These are phyloP conservation scores for Nicotiana tabacum DNA, from an alignment of 257 asterid species.

Conservation along the genomic window DNA sequence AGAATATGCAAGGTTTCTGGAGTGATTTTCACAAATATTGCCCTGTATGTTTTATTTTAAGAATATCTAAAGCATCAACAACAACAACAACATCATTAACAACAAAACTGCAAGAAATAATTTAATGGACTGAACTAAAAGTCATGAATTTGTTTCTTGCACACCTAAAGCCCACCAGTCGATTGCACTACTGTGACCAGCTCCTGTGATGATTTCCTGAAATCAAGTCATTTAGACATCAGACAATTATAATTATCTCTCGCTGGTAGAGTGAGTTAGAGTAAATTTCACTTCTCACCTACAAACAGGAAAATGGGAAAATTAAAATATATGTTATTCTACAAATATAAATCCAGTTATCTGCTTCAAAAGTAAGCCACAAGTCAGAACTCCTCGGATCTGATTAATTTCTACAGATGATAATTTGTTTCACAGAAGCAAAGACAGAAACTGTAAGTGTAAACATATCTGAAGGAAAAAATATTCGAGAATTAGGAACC, in stretches of 20 bases:
- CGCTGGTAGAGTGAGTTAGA: background rate
- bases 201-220: constrained; percentile 95
- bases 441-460: background rate
- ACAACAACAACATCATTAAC: background rate
- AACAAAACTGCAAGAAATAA: background rate
- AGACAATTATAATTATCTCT: background rate
- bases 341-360: too few species aligned
- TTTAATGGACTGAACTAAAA: background rate
- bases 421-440: background rate
- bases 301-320: background rate
- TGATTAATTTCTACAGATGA: too few species aligned
- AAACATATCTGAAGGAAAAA: background rate
- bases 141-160: background rate
- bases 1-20: background rate
- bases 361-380: background rate
- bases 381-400: background rate
- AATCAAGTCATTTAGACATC: constrained; percentile 19
- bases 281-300: background rate
- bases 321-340: background rate
- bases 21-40: background rate
- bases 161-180: constrained; percentile 99
- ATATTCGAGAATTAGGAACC: background rate
- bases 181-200: constrained; percentile 89
- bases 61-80: background rate
- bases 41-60: background rate